A percentile compares a stretch with the other conserved stretches of the same genome.
These are phyloP conservation scores for Suillus cothurnatus DNA, from an alignment of 768 basidiomycete genomes.

Conservation along the genomic window DNA sequence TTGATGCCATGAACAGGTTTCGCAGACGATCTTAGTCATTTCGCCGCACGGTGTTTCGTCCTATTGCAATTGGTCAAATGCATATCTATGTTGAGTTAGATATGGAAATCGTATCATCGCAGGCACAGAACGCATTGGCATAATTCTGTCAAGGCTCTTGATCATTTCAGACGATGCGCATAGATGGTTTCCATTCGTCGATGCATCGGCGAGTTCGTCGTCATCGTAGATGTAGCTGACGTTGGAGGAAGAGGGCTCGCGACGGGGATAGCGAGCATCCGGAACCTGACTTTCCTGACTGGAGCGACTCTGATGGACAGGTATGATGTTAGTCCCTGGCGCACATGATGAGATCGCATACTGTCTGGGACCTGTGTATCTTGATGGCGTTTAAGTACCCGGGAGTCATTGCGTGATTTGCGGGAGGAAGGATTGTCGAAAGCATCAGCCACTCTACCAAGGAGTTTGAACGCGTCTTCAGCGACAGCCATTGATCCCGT, in stretches of 20 bases:
- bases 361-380: too few relatives aligned
- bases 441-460: slow-evolving; percentile 32
- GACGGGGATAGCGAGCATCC: slow-evolving; percentile 8
- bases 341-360: too few relatives aligned
- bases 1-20: neutral
- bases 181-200: neutral
- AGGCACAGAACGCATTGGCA: slow-evolving; percentile 6
- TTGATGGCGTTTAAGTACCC: too few relatives aligned
- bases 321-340: too few relatives aligned
- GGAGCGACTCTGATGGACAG: slow-evolving; percentile 16
- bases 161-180: slow-evolving; percentile 17
- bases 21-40: slow-evolving; percentile 31
- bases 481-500: neutral
- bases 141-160: neutral
- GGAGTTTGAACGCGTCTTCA: slow-evolving; percentile 25
- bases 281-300: slow-evolving; percentile 16
- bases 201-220: slow-evolving; percentile 15
- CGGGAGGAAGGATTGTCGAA: too few relatives aligned
- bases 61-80: slow-evolving; percentile 14
- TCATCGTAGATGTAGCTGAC: slow-evolving; percentile 20
- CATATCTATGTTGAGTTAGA: slow-evolving; percentile 7
- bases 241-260: slow-evolving; percentile 16
- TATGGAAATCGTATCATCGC: slow-evolving; percentile 6
- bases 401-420: too few relatives aligned
- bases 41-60: slow-evolving; percentile 8